Evolutionary conservation across 441 rosid genomes (phyloP).

Genomic region (Cnidoscolus chayamansa): DNA sequence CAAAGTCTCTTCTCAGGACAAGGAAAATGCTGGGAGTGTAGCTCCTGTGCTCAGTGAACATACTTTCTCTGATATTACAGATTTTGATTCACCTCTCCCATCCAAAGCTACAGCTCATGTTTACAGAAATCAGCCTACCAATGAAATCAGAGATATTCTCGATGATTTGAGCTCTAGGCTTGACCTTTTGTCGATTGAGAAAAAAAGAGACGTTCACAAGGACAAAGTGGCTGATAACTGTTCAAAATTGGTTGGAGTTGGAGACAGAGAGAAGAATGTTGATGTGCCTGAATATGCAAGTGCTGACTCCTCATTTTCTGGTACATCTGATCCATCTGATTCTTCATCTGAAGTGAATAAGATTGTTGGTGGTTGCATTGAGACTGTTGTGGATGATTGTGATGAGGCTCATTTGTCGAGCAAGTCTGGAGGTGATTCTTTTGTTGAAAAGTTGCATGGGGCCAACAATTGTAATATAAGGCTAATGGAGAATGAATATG

Average conservation of each 20-base stretch:
- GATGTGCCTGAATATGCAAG: conserved; percentile 37
- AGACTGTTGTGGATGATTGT: conserved; percentile 25
- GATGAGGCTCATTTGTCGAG: conserved; percentile 19
- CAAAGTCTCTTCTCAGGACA: conserved; percentile 46
- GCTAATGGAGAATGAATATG: conserved; percentile 19
- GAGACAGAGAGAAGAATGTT: conserved; percentile 19
- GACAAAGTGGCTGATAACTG: conserved; percentile 15
- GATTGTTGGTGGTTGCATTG: conserved; percentile 16
- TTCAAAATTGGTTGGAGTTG: conserved; percentile 5
- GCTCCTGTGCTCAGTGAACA: conserved; percentile 33
- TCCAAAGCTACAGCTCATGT: conserved; percentile 27
- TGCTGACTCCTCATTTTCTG: conserved; percentile 50
- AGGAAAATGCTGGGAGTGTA: conserved; percentile 22
- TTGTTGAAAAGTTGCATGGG: conserved; percentile 22
- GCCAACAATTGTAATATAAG: conserved; percentile 14
- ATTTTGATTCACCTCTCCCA: conserved; percentile 68
- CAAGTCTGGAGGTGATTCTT: conserved; percentile 22
- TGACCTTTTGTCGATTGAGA: conserved; percentile 71
- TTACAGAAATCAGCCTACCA: conserved; percentile 30
- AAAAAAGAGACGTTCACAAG: conserved; percentile 31
- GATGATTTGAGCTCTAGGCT: conserved; percentile 70
- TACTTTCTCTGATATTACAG: conserved; percentile 42
- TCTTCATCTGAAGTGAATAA: conserved; percentile 29
- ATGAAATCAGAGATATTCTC: conserved; percentile 75
- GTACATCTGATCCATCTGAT: conserved; percentile 27